Evolutionary conservation across 352 stramenopile species (phyloP), one percentile per base, ranked within the genome.

Genomic region (Elongisporangium anandrum): DNA sequence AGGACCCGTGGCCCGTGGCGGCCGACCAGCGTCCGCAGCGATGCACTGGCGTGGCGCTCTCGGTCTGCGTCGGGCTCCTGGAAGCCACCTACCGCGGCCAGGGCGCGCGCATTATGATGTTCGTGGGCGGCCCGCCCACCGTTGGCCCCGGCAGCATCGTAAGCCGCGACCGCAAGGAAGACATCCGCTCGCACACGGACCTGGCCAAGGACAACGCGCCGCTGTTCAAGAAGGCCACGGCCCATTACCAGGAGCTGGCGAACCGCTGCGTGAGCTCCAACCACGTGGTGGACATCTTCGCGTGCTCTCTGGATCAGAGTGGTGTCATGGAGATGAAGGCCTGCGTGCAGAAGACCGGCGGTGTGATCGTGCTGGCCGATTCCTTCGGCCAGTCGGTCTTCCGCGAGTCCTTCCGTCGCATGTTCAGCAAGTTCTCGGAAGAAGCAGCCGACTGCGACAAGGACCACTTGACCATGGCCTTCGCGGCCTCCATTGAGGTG

Each of bases 231-330:
- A 98, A 99, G 69, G 92, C 92, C 9, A 80, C 98, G 19, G 89
- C 81, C 63, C 96, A 99, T 75, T 99, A 99, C 79, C 84, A 97
- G 56, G 86, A 88, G 22, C 77, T 99, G 24, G 95, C 97, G 1
- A 87, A 97, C 53, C 88, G 95, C n/a, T 93, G 88, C 70, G 77
- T 96, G 60, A 69, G 81, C 17, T 94, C 86, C 54, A 97, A 85
- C 66, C 97, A 99, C 73, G 95, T 98, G 0, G 94, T 99, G 20
- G 98, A 99, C 73, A 92, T 99, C 45, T 99, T 99, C 77, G 97
- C 97, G 3, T 99, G 97, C 72, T 98, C 91, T 53, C 75, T 99
- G 48, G 97, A 99, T 82, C 92, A 98, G 71, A 92, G 88, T 61
- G 97, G 97, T 64, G 91, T 99, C 59, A 92, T 99, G 75, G 97